A percentile compares a stretch with the other conserved stretches of the same genome.
phyloP scores from a whole-genome alignment of 1,284 basidiomycete genomes.

The Puccinia horiana region DNA sequence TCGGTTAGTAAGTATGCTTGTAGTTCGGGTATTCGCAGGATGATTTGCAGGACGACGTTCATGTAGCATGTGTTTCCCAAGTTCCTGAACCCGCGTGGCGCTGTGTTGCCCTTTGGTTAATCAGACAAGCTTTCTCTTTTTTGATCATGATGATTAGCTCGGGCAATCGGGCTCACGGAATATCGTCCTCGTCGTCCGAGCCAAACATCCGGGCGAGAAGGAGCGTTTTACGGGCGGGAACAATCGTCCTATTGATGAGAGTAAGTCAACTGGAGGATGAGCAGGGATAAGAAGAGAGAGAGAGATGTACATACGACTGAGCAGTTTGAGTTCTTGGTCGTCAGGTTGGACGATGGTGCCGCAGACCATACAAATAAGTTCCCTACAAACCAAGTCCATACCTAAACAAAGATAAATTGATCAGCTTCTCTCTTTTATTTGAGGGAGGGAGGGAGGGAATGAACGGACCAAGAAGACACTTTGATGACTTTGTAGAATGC shows the following conservation, averaged over 20 bases:
- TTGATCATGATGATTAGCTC: no score
- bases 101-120: not conserved
- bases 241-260: not conserved
- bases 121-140: not conserved
- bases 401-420: not conserved
- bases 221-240: slow-evolving; percentile 26
- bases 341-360: slow-evolving; percentile 24
- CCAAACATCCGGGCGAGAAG: slow-evolving; percentile 25
- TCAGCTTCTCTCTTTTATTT: not conserved
- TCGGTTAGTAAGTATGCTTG: slow-evolving; percentile 42
- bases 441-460: not conserved
- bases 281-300: not conserved
- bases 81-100: slow-evolving; percentile 39
- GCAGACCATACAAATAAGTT: slow-evolving; percentile 45
- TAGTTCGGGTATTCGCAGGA: slow-evolving; percentile 43
- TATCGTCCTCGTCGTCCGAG: slow-evolving; percentile 40
- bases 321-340: slow-evolving; percentile 36
- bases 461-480: slow-evolving; percentile 40
- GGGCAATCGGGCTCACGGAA: no score
- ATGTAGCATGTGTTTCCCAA: slow-evolving; percentile 47
- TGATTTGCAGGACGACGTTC: slow-evolving; percentile 43
- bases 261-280: not conserved
- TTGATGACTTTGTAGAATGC: not conserved
- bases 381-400: slow-evolving; percentile 34
- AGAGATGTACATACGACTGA: slow-evolving; percentile 16